Evolutionary conservation across 768 basidiomycete genomes (phyloP), one percentile per base, ranked within the genome.

Genomic region (Suillus hirtellus): DNA sequence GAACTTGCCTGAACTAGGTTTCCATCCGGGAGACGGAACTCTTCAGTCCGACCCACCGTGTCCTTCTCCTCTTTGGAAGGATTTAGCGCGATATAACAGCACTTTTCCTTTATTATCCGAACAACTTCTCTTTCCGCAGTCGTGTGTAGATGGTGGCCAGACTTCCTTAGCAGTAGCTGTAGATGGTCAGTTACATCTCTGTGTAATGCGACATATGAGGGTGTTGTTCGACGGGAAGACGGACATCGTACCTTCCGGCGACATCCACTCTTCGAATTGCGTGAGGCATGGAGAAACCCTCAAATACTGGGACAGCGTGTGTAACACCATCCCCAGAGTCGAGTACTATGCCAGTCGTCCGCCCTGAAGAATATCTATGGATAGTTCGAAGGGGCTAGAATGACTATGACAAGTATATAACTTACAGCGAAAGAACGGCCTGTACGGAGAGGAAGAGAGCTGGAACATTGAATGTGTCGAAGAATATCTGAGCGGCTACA

Each of bases 321-420:
- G 97, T 99, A 9, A 99, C 97, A 34, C 97, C 97, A 72, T 99
- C 97, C 12, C 97, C 97, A 6, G 96, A 99, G 74, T 99, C 97
- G 21, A 99, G 85, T 1, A 99, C 97, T 64, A 99, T 97, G n/a
- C 97, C 97, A 43, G 97, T 99, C 66, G 97, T 99, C 66, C 97
- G 86, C 38, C 97, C 97, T 17, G 96, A 97, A 3, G 97, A 96
- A 79, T 99, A 99, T 75, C 96, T 99, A 37, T 27, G 4, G 56
- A 58, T 75, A 7, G 60, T 64, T 37, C 68, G 44, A 60, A 43
- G 54, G 59, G 52, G 64, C 71, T 65, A 69, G 52, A 37, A 34
- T 40, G 27, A 31, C 38, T 31, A 43, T 54, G 55, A 9, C 55
- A 21, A 42, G 19, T n/a, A 55, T 46, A 64, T 8, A 35, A 81